These are phyloP conservation scores for Strigomonas culicis DNA, from an alignment of 208 protist species.

Conservation along the genomic window DNA sequence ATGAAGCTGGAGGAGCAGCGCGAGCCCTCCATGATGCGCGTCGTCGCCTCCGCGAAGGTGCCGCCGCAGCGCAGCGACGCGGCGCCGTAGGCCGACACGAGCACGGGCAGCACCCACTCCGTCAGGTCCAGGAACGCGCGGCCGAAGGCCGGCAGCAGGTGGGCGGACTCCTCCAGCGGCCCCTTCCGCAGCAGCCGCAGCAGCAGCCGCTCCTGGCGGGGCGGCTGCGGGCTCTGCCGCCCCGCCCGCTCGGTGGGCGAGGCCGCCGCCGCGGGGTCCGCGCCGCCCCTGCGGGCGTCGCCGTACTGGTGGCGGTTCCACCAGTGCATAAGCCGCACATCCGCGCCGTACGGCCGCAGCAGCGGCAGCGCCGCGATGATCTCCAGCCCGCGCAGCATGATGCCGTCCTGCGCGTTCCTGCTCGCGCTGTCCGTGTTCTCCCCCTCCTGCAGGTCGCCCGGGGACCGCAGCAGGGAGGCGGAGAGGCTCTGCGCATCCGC, in stretches of 20 bases:
- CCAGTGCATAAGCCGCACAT: constrained; percentile 50
- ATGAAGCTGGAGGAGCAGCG: constrained; percentile 26
- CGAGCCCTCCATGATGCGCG: constrained; percentile 21
- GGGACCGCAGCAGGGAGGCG: too few species aligned
- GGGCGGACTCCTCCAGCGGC: constrained; percentile 19
- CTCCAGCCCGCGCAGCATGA: constrained; percentile 67
- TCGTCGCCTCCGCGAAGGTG: background rate
- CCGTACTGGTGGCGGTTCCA: constrained; percentile 49
- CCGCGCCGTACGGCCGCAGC: constrained; percentile 61
- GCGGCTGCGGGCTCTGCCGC: background rate
- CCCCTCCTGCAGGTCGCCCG: constrained; percentile 17
- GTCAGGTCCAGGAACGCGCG: constrained; percentile 24
- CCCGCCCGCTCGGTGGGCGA: background rate
- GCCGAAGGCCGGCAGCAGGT: constrained; percentile 27
- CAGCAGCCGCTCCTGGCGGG: background rate
- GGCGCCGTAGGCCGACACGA: constrained; percentile 31
- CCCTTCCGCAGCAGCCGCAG: background rate
- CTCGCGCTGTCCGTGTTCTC: constrained; percentile 23
- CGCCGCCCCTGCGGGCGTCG: constrained; percentile 9
- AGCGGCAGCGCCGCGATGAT: constrained; percentile 59
- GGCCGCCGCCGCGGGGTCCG: background rate
- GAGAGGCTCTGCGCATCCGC: too few species aligned
- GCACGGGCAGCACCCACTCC: constrained; percentile 35
- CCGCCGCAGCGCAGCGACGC: background rate
- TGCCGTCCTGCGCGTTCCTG: constrained; percentile 26